phyloP scores from a whole-genome alignment of 129 eudicot species.

The Helichrysum umbraculigerum region DNA sequence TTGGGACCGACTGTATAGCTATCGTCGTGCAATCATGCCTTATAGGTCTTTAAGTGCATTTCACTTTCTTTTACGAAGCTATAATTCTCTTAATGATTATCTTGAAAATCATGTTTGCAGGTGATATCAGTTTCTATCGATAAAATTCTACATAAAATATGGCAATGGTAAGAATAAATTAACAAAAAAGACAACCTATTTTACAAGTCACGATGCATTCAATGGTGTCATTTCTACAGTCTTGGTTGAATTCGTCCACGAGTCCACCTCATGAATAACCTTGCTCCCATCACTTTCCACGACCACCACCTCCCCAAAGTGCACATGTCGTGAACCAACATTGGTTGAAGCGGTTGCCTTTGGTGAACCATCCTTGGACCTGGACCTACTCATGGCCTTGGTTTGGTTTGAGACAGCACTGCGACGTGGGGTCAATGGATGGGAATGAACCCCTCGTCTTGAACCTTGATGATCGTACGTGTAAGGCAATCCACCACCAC shows the following conservation, averaged over 20 bases:
- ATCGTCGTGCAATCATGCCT: neutral
- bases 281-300: constrained; percentile 41
- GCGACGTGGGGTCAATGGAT: constrained; percentile 19
- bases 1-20: neutral
- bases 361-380: constrained; percentile 24
- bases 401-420: constrained; percentile 22
- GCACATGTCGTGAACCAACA: constrained; percentile 38
- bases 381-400: constrained; percentile 13
- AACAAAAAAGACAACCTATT: constrained; percentile 6
- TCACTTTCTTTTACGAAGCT: neutral
- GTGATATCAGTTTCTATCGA: neutral
- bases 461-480: constrained; percentile 33
- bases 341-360: constrained; percentile 10
- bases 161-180: neutral
- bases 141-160: neutral
- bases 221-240: constrained; percentile 38
- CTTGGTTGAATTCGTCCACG: constrained; percentile 40
- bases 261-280: constrained; percentile 34
- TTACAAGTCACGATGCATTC: constrained; percentile 34
- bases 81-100: neutral
- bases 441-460: constrained; percentile 25
- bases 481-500: constrained; percentile 25
- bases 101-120: neutral
- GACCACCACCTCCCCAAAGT: constrained; percentile 49
- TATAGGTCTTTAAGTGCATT: neutral